Evolutionary conservation across 1,139 yeast species (phyloP).

Genomic region (Diutina rugosa): DNA sequence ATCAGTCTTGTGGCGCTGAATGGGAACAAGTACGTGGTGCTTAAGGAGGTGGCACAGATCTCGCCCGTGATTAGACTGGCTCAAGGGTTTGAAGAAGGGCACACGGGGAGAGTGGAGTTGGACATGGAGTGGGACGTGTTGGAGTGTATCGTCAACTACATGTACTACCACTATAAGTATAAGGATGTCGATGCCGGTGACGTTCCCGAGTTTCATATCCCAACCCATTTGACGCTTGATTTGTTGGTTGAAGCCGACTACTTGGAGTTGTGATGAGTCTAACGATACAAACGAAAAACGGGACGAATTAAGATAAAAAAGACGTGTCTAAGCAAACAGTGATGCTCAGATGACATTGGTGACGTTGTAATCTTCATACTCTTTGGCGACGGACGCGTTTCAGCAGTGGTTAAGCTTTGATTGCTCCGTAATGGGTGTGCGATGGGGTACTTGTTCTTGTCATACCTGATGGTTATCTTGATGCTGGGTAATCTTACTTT

Average conservation of each 20-base stretch:
- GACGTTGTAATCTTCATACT: too few species aligned
- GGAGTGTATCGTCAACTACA: conserved; percentile 75
- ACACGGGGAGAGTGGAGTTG: conserved; percentile 34
- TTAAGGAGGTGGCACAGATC: conserved; percentile 69
- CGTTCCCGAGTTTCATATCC: conserved; percentile 79
- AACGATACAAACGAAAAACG: too few species aligned
- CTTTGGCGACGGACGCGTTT: too few species aligned
- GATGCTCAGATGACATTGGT: too few species aligned
- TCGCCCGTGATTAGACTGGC: conserved; percentile 72
- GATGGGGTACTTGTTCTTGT: too few species aligned
- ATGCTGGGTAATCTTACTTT: too few species aligned
- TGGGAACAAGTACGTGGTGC: conserved; percentile 48
- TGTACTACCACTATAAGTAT: conserved; percentile 65
- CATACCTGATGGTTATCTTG: too few species aligned
- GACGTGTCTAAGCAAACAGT: too few species aligned
- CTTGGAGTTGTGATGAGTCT: conserved; percentile 36
- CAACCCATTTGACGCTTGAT: conserved; percentile 90
- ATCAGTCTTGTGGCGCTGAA: conserved; percentile 72
- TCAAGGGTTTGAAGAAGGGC: conserved; percentile 45
- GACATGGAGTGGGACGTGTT: conserved; percentile 66
- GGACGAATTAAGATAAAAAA: too few species aligned
- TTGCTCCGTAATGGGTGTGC: too few species aligned
- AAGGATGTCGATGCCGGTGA: conserved; percentile 43
- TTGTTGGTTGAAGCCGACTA: conserved; percentile 86
- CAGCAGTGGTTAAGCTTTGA: too few species aligned